Percentiles rank a stretch among this genome's conserved stretches.
phyloP scores from a whole-genome alignment of 345 rosid genomes.

The Mangifera indica region DNA sequence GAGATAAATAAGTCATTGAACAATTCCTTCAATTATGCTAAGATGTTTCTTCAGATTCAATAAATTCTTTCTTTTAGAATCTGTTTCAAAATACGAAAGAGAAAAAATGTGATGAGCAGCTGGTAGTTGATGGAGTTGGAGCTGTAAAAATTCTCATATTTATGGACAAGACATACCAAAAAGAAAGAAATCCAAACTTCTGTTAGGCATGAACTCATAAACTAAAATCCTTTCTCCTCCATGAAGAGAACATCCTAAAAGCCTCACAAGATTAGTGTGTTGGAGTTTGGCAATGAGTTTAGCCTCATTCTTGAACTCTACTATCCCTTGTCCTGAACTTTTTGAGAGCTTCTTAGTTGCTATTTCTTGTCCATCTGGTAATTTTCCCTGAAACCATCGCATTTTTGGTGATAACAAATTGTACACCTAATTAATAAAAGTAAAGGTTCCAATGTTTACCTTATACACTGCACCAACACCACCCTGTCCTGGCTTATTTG shows the following conservation, averaged over 20 bases:
- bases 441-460: neutral
- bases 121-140: neutral
- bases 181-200: neutral
- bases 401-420: neutral
- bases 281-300: conserved; percentile 12
- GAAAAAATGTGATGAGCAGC: neutral
- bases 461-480: neutral
- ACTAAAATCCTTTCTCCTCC: neutral
- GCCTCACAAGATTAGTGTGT: conserved; percentile 15
- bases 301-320: conserved; percentile 8
- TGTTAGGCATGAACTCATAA: neutral
- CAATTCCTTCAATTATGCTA: too few species aligned
- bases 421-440: neutral
- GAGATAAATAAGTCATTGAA: too few species aligned
- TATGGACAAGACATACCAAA: neutral
- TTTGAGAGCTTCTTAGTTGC: conserved; percentile 9
- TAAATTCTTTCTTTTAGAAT: neutral
- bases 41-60: conserved; percentile 4
- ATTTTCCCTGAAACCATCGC: neutral
- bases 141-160: neutral
- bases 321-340: conserved; percentile 12
- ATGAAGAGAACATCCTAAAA: conserved; percentile 8
- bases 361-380: conserved; percentile 9
- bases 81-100: neutral
- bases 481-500: neutral